These are phyloP conservation scores for Mallotus japonicus DNA, from an alignment of 441 rosid genomes.

Conservation along the genomic window DNA sequence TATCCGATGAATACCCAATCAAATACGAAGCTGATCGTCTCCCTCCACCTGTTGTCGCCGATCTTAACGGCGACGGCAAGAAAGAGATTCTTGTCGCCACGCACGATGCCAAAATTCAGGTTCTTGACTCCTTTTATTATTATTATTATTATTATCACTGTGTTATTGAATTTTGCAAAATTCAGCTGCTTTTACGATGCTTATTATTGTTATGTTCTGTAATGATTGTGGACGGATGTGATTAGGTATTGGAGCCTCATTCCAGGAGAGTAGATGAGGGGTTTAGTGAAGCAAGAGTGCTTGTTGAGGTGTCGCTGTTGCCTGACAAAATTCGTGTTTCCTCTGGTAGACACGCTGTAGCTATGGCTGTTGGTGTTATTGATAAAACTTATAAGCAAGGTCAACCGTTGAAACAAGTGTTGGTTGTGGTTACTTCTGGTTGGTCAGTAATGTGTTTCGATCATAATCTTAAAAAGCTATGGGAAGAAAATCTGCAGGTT, in stretches of 20 bases:
- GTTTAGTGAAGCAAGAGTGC: slow-evolving; percentile 81
- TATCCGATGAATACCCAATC: slow-evolving; percentile 82
- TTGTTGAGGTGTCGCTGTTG: slow-evolving; percentile 59
- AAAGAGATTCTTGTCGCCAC: slow-evolving; percentile 87
- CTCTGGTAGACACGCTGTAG: slow-evolving; percentile 86
- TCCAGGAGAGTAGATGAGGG: slow-evolving; percentile 85
- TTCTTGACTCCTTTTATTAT: slow-evolving; percentile 10
- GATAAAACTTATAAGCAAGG: slow-evolving; percentile 63
- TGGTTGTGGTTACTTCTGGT: slow-evolving; percentile 95
- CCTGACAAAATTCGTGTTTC: slow-evolving; percentile 89
- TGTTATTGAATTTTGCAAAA: too few relatives aligned
- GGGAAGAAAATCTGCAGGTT: slow-evolving; percentile 95
- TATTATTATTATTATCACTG: too few relatives aligned
- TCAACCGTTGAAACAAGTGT: slow-evolving; percentile 82
- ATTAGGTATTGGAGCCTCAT: slow-evolving; percentile 86
- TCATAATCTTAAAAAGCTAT: slow-evolving; percentile 89
- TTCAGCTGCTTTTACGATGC: too few relatives aligned
- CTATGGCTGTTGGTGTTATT: slow-evolving; percentile 92
- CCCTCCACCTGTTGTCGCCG: slow-evolving; percentile 85
- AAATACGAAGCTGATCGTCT: slow-evolving; percentile 89
- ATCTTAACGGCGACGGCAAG: slow-evolving; percentile 94
- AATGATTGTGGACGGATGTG: slow-evolving; percentile 2
- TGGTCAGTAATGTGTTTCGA: slow-evolving; percentile 97
- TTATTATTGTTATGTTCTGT: background rate
- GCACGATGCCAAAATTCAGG: slow-evolving; percentile 91